These are phyloP conservation scores for Penicillium sp. DNA, from an alignment of 2,329 filamentous ascomycete genomes.

Conservation along the genomic window DNA sequence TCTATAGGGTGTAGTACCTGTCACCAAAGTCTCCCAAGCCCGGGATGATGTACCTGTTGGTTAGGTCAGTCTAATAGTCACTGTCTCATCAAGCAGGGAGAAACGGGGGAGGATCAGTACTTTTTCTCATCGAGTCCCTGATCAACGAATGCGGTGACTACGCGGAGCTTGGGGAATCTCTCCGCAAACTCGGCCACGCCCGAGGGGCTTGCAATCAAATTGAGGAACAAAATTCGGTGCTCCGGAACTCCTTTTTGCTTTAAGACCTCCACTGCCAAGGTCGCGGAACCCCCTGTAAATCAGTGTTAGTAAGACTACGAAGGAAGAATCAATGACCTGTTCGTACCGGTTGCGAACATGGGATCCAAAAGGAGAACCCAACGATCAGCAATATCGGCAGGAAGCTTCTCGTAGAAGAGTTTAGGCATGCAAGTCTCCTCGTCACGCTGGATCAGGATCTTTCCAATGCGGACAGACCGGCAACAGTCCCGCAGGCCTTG, in stretches of 20 bases:
- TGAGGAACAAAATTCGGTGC: constrained; percentile 92
- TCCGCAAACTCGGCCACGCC: constrained; percentile 86
- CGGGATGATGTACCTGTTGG: constrained; percentile 83
- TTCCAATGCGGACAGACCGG: constrained; percentile 95
- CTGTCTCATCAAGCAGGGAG: neutral
- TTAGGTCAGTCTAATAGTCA: constrained; percentile 7
- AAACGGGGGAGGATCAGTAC: constrained; percentile 56
- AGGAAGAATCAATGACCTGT: neutral
- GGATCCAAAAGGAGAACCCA: constrained; percentile 95
- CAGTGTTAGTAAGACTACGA: constrained; percentile 10
- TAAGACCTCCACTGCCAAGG: constrained; percentile 94
- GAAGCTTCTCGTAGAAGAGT: constrained; percentile 97
- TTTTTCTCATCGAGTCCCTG: constrained; percentile 97
- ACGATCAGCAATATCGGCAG: constrained; percentile 85
- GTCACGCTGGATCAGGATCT: constrained; percentile 96
- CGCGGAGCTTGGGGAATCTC: constrained; percentile 83
- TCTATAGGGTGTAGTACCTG: constrained; percentile 86
- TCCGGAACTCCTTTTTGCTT: constrained; percentile 89
- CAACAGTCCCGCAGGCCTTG: constrained; percentile 95
- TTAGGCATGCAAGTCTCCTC: constrained; percentile 92
- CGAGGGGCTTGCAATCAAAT: constrained; percentile 95
- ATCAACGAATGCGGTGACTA: constrained; percentile 96
- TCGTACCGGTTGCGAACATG: constrained; percentile 94
- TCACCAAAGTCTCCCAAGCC: constrained; percentile 95
- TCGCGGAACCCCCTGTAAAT: constrained; percentile 80